These are phyloP conservation scores for Trapa incisa DNA, from an alignment of 345 rosid species.

Conservation along the genomic window DNA sequence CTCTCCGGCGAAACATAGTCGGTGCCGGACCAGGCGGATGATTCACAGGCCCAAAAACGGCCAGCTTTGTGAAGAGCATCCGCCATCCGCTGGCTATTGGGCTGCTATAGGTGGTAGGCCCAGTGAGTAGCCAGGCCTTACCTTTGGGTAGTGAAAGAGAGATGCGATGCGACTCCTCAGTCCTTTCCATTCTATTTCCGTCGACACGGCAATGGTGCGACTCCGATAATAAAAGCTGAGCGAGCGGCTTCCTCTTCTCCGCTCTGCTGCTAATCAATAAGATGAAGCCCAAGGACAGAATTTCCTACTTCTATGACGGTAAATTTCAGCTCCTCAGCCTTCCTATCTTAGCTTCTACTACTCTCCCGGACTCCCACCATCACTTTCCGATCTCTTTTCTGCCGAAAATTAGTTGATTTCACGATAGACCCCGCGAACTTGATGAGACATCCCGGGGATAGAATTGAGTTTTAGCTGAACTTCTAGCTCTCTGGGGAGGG, in stretches of 20 bases:
- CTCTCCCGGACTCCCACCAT: slow-evolving; percentile 28
- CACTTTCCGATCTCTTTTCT: not conserved
- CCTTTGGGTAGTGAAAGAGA: too few species aligned
- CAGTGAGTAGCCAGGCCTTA: not conserved
- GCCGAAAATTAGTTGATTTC: not conserved
- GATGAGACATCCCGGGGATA: too few species aligned
- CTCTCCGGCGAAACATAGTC: not conserved
- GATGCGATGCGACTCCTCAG: too few species aligned
- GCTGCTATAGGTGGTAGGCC: not conserved
- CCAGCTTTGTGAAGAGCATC: too few species aligned
- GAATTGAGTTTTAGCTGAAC: not conserved
- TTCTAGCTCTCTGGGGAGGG: not conserved
- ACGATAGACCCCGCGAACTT: not conserved
- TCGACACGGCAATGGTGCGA: slow-evolving; percentile 5
- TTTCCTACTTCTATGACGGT: slow-evolving; percentile 92
- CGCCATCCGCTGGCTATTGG: not conserved
- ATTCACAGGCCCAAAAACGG: not conserved
- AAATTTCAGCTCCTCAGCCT: slow-evolving; percentile 5
- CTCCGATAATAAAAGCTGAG: slow-evolving; percentile 8
- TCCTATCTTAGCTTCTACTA: slow-evolving; percentile 14
- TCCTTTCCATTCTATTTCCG: not conserved
- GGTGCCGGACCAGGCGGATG: not conserved
- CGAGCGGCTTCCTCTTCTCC: not conserved
- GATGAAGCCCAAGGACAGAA: slow-evolving; percentile 85
- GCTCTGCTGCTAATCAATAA: not conserved